Percentiles rank a stretch among this genome's conserved stretches.
phyloP scores from a whole-genome alignment of 2,329 filamentous ascomycete genomes.

The Cordyceps cicadae region DNA sequence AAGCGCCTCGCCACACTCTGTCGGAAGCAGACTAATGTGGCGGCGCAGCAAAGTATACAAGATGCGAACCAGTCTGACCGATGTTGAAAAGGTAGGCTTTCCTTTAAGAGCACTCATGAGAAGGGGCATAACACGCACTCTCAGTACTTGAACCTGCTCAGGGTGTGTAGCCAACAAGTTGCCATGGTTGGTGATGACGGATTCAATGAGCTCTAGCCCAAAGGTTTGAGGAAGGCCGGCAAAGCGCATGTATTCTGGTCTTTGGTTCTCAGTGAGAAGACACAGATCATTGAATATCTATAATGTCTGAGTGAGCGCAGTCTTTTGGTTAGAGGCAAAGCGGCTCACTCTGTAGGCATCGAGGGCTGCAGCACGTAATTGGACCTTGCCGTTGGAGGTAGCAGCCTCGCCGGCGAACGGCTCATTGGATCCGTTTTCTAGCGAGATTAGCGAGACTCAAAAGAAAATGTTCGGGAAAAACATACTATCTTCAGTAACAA shows the following conservation, averaged over 20 bases:
- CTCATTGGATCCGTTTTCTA: conserved; percentile 40
- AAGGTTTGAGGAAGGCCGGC: conserved; percentile 72
- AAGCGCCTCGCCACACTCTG: conserved; percentile 76
- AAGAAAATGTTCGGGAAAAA: conserved; percentile 13
- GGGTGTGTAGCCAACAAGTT: conserved; percentile 67
- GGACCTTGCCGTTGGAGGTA: conserved; percentile 53
- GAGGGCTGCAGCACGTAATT: conserved; percentile 66
- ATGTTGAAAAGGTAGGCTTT: conserved; percentile 70
- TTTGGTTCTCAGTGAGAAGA: conserved; percentile 75
- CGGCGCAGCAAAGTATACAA: conserved; percentile 72
- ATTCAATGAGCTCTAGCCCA: conserved; percentile 85
- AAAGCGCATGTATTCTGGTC: conserved; percentile 73
- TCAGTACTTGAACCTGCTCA: conserved; percentile 73
- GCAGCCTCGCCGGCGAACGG: conserved; percentile 59
- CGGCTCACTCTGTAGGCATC: conserved; percentile 67
- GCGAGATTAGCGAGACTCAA: conserved; percentile 13
- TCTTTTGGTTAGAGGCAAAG: conserved; percentile 3
- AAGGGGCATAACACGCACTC: conserved; percentile 72
- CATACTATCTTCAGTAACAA: conserved; percentile 70
- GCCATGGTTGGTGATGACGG: conserved; percentile 78
- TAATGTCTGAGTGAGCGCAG: not conserved
- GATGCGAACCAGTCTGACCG: conserved; percentile 74
- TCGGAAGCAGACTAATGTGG: conserved; percentile 64
- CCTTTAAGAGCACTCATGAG: conserved; percentile 71
- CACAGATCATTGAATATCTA: conserved; percentile 85